Evolutionary conservation across 2,329 filamentous ascomycete species (phyloP).

Genomic region (Calonectria crousiana): DNA sequence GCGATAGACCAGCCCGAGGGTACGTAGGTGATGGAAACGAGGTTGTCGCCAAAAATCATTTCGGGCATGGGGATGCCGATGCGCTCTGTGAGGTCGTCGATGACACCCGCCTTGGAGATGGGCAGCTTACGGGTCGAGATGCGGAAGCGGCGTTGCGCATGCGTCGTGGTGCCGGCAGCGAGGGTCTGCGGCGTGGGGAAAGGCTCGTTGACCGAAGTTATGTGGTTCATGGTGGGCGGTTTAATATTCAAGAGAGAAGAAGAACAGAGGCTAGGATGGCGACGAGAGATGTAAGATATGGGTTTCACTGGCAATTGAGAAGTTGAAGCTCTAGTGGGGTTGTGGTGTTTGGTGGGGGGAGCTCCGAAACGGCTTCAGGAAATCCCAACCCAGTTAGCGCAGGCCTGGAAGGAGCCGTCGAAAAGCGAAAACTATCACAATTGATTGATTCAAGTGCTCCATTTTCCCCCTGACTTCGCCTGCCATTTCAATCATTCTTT

Average conservation of each 20-base stretch:
- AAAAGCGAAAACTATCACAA: not conserved
- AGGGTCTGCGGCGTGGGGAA: constrained; percentile 65
- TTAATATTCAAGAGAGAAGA: not conserved
- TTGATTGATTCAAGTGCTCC: not conserved
- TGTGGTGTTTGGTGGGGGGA: constrained; percentile 21
- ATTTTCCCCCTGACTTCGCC: not conserved
- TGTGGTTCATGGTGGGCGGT: constrained; percentile 53
- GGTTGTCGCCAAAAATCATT: constrained; percentile 99
- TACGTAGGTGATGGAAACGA: constrained; percentile 80
- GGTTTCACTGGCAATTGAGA: not conserved
- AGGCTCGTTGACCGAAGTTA: constrained; percentile 60
- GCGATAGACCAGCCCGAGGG: constrained; percentile 80
- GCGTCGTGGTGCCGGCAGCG: constrained; percentile 65
- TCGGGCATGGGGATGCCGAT: constrained; percentile 92
- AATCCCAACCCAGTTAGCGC: not conserved
- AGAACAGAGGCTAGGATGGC: not conserved
- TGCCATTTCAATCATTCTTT: not conserved
- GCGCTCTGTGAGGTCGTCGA: constrained; percentile 83
- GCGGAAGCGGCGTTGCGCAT: constrained; percentile 75
- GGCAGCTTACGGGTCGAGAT: constrained; percentile 90
- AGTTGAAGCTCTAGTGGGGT: constrained; percentile 29
- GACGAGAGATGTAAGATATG: not conserved
- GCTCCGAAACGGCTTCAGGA: constrained; percentile 11
- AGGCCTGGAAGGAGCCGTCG: not conserved
- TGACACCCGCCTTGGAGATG: constrained; percentile 91